Evolutionary conservation across 306 rosid genomes (phyloP).

Genomic region (Purshia tridentata): DNA sequence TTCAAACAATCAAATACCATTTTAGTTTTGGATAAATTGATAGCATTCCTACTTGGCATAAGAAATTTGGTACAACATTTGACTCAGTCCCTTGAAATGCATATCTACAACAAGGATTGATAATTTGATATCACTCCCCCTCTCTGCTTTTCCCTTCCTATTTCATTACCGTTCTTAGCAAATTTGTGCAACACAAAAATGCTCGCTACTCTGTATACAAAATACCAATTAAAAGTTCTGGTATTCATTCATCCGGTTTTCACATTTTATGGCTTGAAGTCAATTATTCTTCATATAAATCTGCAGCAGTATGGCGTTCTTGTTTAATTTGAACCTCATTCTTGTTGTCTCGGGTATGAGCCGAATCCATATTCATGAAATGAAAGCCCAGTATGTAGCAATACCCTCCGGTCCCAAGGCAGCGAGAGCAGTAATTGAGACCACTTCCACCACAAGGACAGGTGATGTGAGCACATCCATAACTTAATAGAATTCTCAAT

Average conservation of each 20-base stretch:
- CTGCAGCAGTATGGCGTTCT: slow-evolving; percentile 13
- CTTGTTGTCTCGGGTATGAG: slow-evolving; percentile 27
- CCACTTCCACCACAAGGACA: slow-evolving; percentile 78
- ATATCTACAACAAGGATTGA: no score
- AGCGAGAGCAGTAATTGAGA: slow-evolving; percentile 70
- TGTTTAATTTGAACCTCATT: slow-evolving; percentile 29
- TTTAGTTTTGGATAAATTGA: no score
- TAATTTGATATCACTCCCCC: no score
- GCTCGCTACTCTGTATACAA: no score
- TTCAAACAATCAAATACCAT: no score
- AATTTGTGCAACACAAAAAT: no score
- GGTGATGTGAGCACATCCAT: not conserved
- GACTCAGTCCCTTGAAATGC: no score
- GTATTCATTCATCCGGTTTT: not conserved
- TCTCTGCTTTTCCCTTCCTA: no score
- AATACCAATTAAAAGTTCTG: no score
- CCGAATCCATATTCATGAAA: slow-evolving; percentile 56
- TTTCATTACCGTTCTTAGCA: no score
- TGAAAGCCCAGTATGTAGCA: slow-evolving; percentile 80
- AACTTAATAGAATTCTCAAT: not conserved
- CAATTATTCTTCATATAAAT: slow-evolving; percentile 22
- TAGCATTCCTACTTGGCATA: no score
- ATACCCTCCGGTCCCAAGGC: slow-evolving; percentile 89
- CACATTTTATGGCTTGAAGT: not conserved
- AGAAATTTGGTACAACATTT: no score